These are phyloP conservation scores for Trichoderma sp. DNA, from an alignment of 2,329 filamentous ascomycete genomes.

Conservation along the genomic window DNA sequence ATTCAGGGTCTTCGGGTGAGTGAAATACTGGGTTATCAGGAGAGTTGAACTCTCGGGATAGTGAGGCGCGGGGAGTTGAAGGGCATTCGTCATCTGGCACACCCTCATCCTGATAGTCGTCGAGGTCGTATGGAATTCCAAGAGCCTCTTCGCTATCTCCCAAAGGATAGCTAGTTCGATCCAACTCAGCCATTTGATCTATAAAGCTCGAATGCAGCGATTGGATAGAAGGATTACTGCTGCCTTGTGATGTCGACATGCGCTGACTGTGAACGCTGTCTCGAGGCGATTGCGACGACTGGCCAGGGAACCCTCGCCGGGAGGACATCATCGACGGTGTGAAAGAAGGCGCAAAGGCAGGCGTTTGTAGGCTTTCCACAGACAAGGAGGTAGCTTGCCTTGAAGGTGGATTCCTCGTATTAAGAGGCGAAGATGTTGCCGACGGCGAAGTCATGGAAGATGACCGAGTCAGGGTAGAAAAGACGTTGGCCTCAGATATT, in stretches of 20 bases:
- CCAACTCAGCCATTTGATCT: conserved; percentile 27
- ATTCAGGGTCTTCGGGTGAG: conserved; percentile 27
- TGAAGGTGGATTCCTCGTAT: conserved; percentile 41
- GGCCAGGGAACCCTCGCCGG: not conserved
- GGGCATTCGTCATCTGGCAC: conserved; percentile 39
- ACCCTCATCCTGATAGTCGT: conserved; percentile 38
- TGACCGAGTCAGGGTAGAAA: conserved; percentile 59
- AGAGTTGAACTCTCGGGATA: conserved; percentile 41
- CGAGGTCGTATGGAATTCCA: conserved; percentile 57
- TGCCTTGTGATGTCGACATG: conserved; percentile 31
- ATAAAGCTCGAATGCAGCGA: conserved; percentile 32
- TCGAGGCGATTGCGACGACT: conserved; percentile 27
- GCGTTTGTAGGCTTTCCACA: conserved; percentile 29
- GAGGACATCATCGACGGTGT: conserved; percentile 1
- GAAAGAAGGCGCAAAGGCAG: conserved; percentile 23
- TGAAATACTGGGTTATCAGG: conserved; percentile 35
- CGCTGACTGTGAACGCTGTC: not conserved
- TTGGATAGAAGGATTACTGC: conserved; percentile 30
- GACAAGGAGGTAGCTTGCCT: conserved; percentile 35
- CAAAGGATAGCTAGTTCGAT: conserved; percentile 33
- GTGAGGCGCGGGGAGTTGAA: conserved; percentile 57
- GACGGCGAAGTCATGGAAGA: conserved; percentile 52
- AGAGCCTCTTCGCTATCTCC: conserved; percentile 58
- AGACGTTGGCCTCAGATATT: conserved; percentile 67
- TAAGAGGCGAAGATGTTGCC: conserved; percentile 53